Base-by-base conservation (phyloP, 2,329 filamentous ascomycete species). In the Pestalotiopsis sp. region DNA sequence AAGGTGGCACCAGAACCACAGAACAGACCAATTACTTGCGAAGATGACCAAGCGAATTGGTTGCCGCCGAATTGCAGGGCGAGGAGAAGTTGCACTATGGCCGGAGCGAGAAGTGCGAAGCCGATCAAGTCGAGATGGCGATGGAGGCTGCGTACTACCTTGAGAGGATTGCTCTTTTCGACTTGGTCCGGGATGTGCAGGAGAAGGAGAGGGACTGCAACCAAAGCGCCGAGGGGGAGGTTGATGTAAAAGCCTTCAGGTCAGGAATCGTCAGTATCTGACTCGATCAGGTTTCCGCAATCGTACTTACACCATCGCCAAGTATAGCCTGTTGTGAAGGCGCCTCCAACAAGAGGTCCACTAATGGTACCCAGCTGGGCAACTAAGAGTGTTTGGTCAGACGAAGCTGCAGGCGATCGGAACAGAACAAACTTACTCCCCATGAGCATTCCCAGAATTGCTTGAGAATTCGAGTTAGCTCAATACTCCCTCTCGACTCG, bases 171-270 rank as follows among this genome's bases (percentile, higher is more conserved):
- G 20, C 25, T 27, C 55, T 58, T 58, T 23, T 23, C 20, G 11
- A 58, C 13, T 27, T 58, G 55, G 2, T 58, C 55, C 9, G 55
- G 55, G 13, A 58, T 58, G 23, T 27, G 55, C 13, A 58, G 55
- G 4, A 58, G 55, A 12, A 58, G 20, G 9, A 58, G 55, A 27
- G 55, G 55, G 55, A 58, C 20, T 27, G 55, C 20, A 13, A 58
- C 55, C 25, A 58, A 14, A 58, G 55, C 62, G 36, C 62, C 62
- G 39, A 52, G 14, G 25, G 70, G 70, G 13, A 71, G 63, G 65
- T 71, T 71, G 69, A 71, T 67, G 55, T 68, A 71, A 63, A 74
- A 71, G 39, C 70, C 70, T 58, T 23, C 17, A 58, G n/a, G 11
- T 4, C 17, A 58, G n/a, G 3, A 14, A 27, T 23, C 55, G 3